Base-by-base conservation (phyloP, 306 rosid species). In the Urtica urens region DNA sequence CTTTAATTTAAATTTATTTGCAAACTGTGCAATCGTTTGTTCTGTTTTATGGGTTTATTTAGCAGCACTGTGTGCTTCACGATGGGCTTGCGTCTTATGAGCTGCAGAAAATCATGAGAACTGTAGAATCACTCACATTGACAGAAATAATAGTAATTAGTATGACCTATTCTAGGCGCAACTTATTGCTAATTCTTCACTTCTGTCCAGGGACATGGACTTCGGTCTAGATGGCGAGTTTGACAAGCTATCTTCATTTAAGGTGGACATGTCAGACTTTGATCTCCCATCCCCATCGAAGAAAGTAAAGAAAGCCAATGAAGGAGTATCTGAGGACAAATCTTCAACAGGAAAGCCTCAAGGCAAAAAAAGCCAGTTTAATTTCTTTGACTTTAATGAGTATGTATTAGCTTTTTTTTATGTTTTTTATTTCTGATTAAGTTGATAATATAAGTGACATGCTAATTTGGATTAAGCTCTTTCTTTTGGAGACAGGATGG, bases 301-400 rank as follows among this genome's bases (percentile, higher is more conserved):
- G 55, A 81, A 76, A 52, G n/a, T 56, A 17, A 40, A 60, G 37
- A 79, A 72, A 65, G 58, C 80, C 24, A 74, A 55, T 55, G 75
- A 67, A 48, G n/a, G n/a, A n/a, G 72, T 56, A 49, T 44, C 74
- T 17, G 68, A 50, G 51, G 85, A 64, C 51, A 84, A 75, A 67
- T 49, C 69, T 56, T 62, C 92, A 50, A 37, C 58, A 39, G 72
- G 76, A 66, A 81, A 69, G 59, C 8, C 0, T 46, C 65, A 68
- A 58, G 72, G 73, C 65, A 75, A 75, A 46, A 49, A 71, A 38
- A 71, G 72, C 28, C 59, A 49, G 23, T 81, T 79, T 53, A 57
- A 66, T 44, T 90, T 90, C 74, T 84, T 90, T 57, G 93, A 90
- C 73, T 88, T 84, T 53, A 81, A 74, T 38, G 82, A 81, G 97